Conservation (phyloP, 148 eudicot genomes). For the Rhododendron ovatum region DNA sequence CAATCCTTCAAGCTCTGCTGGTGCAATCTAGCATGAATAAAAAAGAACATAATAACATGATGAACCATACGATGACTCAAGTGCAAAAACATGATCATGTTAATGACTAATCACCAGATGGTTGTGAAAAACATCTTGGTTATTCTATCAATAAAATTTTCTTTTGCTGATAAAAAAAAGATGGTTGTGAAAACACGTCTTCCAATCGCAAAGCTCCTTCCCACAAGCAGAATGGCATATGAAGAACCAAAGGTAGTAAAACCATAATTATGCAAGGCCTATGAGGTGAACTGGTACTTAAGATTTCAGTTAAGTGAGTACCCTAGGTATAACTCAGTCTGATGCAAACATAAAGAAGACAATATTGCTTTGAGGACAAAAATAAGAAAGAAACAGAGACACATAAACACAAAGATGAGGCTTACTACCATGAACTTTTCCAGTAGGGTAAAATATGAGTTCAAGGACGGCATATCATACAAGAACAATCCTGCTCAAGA, state of each 20-base stretch:
- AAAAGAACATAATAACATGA: background rate
- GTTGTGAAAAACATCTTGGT: background rate
- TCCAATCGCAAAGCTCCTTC: background rate
- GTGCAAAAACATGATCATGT: background rate
- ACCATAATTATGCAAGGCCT: background rate
- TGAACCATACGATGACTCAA: background rate
- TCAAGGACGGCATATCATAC: background rate
- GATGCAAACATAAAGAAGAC: background rate
- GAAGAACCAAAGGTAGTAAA: background rate
- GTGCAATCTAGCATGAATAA: conserved; percentile 51
- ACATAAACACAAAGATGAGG: background rate
- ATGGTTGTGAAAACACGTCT: background rate
- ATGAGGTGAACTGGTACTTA: background rate
- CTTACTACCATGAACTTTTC: background rate
- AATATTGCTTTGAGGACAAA: background rate
- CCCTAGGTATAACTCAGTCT: background rate
- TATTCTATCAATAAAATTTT: background rate
- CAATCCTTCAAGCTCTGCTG: conserved; percentile 83
- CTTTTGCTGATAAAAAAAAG: background rate
- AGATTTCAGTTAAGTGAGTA: background rate
- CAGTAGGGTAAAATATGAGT: background rate
- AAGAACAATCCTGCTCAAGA: background rate
- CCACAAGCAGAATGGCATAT: background rate
- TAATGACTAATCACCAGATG: background rate
- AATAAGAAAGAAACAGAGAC: background rate